Evolutionary conservation across 768 basidiomycete species (phyloP), one percentile per base, ranked within the genome.

Genomic region (Astraeus odoratus): DNA sequence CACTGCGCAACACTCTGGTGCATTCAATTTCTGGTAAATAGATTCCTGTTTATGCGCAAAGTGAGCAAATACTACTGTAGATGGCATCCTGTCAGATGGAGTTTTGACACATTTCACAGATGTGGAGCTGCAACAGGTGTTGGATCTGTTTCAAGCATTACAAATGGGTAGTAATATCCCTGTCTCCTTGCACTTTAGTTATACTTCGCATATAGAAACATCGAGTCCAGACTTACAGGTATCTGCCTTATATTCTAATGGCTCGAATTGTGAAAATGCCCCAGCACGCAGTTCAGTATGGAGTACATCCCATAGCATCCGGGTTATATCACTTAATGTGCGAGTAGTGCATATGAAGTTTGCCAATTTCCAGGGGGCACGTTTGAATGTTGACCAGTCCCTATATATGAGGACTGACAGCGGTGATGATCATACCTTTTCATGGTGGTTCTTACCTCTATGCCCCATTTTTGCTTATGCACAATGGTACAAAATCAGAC

Each of bases 311-410:
- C 4, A 3, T 19, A 30, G 30, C 19, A 15, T 25, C 9, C 9
- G 27, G 24, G 12, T 26, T 12, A 22, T 47, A 10, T 22, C 38
- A 16, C 35, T 31, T n/a, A 42, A n/a, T 25, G 37, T 23, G 13
- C 6, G 42, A 39, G 13, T 35, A 57, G 57, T 44, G 5, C 67
- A 53, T 60, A 49, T 52, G 8, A 56, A 67, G 20, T 76, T 75
- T 36, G 52, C 67, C 23, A 67, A 77, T 52, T 72, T 70, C 41
- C 61, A 74, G 3, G 54, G 55, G 33, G 73, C 73, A 3, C 74
- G 77, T 8, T 59, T 78, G 13, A 58, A 67, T 35, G 65, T 70
- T 1, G 62, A 71, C 46, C 67, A 70, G 46, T 74, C 72, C 9
- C 61, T 78, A 12, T 55, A 57, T 29, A 50, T 42, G 3, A 40